Conservation (phyloP, 108 stramenopile species). For the Cylindrotheca closterium region DNA sequence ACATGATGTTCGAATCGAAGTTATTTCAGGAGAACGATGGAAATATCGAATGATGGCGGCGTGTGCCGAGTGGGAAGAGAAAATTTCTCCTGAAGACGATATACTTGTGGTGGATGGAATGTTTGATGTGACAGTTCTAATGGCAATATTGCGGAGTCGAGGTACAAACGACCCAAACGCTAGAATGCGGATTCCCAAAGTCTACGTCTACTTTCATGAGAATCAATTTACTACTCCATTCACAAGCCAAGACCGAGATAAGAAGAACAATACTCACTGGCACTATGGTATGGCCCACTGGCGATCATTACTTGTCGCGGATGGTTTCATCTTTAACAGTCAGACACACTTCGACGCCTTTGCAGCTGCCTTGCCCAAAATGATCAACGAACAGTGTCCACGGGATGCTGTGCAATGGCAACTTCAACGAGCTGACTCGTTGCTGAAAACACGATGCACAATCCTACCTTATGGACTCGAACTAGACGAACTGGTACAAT, state of each 20-base stretch:
- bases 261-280: conserved; percentile 19
- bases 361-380: conserved; percentile 12
- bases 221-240: conserved; percentile 30
- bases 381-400: conserved; percentile 26
- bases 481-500: conserved; percentile 6
- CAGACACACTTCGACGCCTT: conserved; percentile 20
- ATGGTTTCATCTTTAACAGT: conserved; percentile 24
- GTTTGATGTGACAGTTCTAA: conserved; percentile 21
- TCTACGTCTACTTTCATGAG: conserved; percentile 22
- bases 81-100: conserved; percentile 4
- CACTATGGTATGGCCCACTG: conserved; percentile 30
- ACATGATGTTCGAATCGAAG: conserved; percentile 11
- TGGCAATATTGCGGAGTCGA: conserved; percentile 12
- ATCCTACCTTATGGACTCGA: conserved; percentile 23
- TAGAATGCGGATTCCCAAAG: conserved; percentile 16
- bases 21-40: conserved; percentile 25
- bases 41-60: conserved; percentile 28
- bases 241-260: conserved; percentile 20
- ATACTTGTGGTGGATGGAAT: conserved; percentile 25
- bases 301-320: conserved; percentile 18
- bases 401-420: conserved; percentile 21
- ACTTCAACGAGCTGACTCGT: conserved; percentile 3
- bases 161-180: neutral
- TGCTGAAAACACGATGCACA: conserved; percentile 14
- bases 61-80: conserved; percentile 5